Base-by-base conservation (phyloP, 768 basidiomycete species). In the Lyophyllum decastes region DNA sequence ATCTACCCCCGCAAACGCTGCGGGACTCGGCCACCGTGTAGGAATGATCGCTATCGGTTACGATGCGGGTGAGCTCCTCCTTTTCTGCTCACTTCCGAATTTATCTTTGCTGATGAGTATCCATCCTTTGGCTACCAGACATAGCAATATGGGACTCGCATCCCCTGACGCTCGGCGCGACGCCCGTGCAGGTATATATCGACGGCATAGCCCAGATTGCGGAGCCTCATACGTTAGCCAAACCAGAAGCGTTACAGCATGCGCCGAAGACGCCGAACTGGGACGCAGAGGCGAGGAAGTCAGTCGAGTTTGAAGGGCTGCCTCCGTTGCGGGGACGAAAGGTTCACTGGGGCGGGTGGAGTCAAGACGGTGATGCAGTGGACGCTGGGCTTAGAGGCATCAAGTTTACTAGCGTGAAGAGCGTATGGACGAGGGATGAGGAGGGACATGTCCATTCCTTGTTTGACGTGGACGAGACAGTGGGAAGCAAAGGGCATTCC, bases 131-230 rank as follows among this genome's bases (percentile, higher is more conserved):
- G 17, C n/a, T 22, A 10, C 27, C 54, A 81, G 83, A 84, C 60
- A 60, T 83, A 30, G 81, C 80, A 33, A 66, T 85, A 14, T 90
- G 89, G 88, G 87, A 90, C 57, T 83, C 83, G 4, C 91, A 94
- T 69, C 94, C 92, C 0, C 78, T 95, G 24, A 66, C 82, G 0
- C 76, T 94, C 3, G 92, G 92, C 21, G 88, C 92, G 0, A 93
- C 91, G 1, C 93, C 94, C 0, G 70, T 75, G 3, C 92, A 94
- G 64, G 91, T 93, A 0, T 92, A 82, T 70, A 87, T 94, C 54
- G 94, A 95, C 62, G 93, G 93, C 11, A 88, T 94, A 55, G 68
- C 85, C 0, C 94, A 95, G 68, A 66, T 78, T 17, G 51, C 64
- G 4, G 24, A 66, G 2, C 74, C 85, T 0, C 58, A 72, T 35